Evolutionary conservation across 306 rosid genomes (phyloP).

Genomic region (Acacia acuminata): DNA sequence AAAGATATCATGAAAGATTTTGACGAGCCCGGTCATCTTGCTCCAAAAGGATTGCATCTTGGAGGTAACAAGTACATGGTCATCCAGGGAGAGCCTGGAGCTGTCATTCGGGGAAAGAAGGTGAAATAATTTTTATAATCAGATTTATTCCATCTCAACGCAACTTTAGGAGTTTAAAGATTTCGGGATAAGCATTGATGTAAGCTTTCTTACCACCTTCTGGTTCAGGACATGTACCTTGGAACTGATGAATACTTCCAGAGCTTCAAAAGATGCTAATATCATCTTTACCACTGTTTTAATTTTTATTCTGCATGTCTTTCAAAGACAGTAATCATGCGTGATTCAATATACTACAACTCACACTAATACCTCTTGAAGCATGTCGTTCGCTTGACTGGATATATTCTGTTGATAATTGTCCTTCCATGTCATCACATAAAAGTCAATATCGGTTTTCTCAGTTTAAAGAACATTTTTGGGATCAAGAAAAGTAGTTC

Average conservation of each 20-base stretch:
- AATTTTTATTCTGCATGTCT: not conserved
- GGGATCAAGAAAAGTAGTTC: not conserved
- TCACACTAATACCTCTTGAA: not conserved
- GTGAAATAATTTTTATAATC: constrained; percentile 34
- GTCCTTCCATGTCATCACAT: constrained; percentile 6
- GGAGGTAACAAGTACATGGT: constrained; percentile 88
- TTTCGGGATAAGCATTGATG: not conserved
- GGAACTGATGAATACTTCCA: not conserved
- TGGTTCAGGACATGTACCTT: not conserved
- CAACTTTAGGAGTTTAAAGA: not conserved
- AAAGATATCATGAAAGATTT: constrained; percentile 78
- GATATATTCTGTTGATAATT: not conserved
- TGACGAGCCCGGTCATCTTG: constrained; percentile 91
- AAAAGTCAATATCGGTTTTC: not conserved
- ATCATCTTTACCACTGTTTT: not conserved
- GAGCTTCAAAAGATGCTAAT: not conserved
- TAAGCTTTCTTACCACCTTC: not conserved
- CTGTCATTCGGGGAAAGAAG: constrained; percentile 97
- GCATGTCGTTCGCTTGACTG: not conserved
- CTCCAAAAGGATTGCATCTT: constrained; percentile 85
- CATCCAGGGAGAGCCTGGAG: constrained; percentile 92
- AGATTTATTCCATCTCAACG: not conserved
- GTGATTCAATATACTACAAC: not conserved
- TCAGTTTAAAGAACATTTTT: not conserved
- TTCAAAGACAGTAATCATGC: not conserved